These are phyloP conservation scores for Aureobasidium musti DNA, from an alignment of 2,329 filamentous ascomycete species.

Conservation along the genomic window DNA sequence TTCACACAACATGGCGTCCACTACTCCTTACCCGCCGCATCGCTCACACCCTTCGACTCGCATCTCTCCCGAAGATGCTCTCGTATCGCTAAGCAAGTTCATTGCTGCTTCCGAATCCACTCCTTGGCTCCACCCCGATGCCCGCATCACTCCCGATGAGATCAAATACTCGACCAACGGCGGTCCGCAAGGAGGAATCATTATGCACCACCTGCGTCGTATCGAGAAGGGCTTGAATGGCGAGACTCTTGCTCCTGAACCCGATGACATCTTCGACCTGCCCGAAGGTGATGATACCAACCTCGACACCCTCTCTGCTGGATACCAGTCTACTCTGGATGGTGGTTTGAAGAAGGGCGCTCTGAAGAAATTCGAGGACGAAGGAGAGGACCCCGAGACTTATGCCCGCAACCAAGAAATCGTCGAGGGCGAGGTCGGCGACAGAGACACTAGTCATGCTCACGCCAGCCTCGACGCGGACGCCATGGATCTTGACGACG, in stretches of 20 bases:
- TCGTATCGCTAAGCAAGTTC: constrained; percentile 45
- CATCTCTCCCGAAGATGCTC: constrained; percentile 42
- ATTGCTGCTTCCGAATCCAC: constrained; percentile 44
- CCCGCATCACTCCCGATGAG: constrained; percentile 47
- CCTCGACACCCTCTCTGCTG: constrained; percentile 17
- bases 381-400: constrained; percentile 47
- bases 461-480: constrained; percentile 31
- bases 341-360: constrained; percentile 31
- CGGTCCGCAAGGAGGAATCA: constrained; percentile 51
- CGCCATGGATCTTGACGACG: constrained; percentile 33
- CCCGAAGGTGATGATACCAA: constrained; percentile 11
- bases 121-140: constrained; percentile 54
- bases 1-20: constrained; percentile 29
- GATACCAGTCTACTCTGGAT: constrained; percentile 25
- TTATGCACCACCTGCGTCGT: constrained; percentile 56
- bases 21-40: constrained; percentile 41
- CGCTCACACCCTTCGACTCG: constrained; percentile 40
- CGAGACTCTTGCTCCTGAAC: constrained; percentile 52
- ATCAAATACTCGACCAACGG: constrained; percentile 47
- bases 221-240: constrained; percentile 56
- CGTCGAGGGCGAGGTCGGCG: constrained; percentile 47
- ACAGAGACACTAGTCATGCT: constrained; percentile 35
- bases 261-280: constrained; percentile 29
- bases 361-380: constrained; percentile 30
- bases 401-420: constrained; percentile 45